Base-by-base conservation (phyloP, 2,329 filamentous ascomycete species). In the Annulohypoxylon truncatum region DNA sequence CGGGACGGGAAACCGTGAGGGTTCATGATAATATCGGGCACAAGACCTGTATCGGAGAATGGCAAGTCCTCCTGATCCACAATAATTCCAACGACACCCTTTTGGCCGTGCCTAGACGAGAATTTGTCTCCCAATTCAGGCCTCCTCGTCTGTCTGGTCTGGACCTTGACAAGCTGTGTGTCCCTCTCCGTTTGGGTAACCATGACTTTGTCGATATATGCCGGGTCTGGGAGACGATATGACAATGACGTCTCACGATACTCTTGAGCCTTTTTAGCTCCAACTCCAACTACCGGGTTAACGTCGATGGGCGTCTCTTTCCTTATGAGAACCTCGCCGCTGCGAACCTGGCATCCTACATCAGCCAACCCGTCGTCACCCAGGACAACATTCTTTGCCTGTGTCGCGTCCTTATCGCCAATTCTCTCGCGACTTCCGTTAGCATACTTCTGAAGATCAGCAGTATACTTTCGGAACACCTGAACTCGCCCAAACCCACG, bases 21-120 rank as follows among this genome's bases (percentile, higher is more conserved):
- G 83, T 99, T 99, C 96, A 99, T 99, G 87, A 99, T 99, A 72
- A 99, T 97, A 79, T 99, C 96, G 0, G 96, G 96, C n/a, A 90
- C 91, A 71, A 99, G 88, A 1, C 96, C 96, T 55, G 86, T 84
- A 79, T 99, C 96, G 33, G 92, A 92, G 82, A 99, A 99, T 0
- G 96, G 96, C 89, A 99, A 92, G 77, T 99, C 96, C 76, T 96
- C 94, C 80, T 98, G 95, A 68, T 97, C 92, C 15, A 95, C 94
- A 63, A 99, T 97, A 73, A 98, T 95, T 61, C 96, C 96, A 1
- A 97, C 94, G 18, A 98, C 96, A 82, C 96, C 96, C 79, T 99
- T 99, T 76, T 99, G 96, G 18, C 96, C 96, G 85, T 99, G 96
- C 64, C 96, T 93, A 53, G 96, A 99, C 0, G 94, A 97, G 81